Conservation (phyloP, 1,284 basidiomycete species). For the Fistulinella cinereoalba region DNA sequence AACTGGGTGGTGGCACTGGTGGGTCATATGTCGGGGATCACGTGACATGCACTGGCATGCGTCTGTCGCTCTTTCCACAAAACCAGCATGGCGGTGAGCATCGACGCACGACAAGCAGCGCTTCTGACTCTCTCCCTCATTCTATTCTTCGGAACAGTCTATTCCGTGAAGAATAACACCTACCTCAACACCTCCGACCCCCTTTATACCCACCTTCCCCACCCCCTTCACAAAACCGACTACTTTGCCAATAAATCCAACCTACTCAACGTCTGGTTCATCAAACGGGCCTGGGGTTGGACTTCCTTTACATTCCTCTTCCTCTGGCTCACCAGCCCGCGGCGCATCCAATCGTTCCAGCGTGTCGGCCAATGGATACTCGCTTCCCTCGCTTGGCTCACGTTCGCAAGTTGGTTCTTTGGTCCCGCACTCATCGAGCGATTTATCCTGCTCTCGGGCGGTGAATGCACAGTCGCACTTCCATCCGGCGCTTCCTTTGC, state of each 20-base stretch:
- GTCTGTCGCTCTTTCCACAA: too few relatives aligned
- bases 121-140: constrained; percentile 36
- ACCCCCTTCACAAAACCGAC: constrained; percentile 61
- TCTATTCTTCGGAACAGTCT: constrained; percentile 50
- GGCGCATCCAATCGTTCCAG: constrained; percentile 42
- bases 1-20: too few relatives aligned
- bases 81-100: constrained; percentile 5
- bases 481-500: constrained; percentile 53
- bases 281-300: constrained; percentile 93
- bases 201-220: constrained; percentile 60
- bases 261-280: constrained; percentile 80
- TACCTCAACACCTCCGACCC: constrained; percentile 73
- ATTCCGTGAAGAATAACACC: constrained; percentile 51
- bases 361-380: constrained; percentile 55
- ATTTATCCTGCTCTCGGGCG: constrained; percentile 74
- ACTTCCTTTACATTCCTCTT: constrained; percentile 68
- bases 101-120: constrained; percentile 24
- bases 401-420: constrained; percentile 90
- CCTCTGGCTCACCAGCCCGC: constrained; percentile 54
- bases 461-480: constrained; percentile 70
- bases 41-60: too few relatives aligned
- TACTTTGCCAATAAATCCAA: constrained; percentile 86
- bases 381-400: constrained; percentile 69
- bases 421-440: constrained; percentile 83
- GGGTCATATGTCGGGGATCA: too few relatives aligned